Evolutionary conservation across 768 basidiomycete species (phyloP).

Genomic region (Butyriboletus loyo): DNA sequence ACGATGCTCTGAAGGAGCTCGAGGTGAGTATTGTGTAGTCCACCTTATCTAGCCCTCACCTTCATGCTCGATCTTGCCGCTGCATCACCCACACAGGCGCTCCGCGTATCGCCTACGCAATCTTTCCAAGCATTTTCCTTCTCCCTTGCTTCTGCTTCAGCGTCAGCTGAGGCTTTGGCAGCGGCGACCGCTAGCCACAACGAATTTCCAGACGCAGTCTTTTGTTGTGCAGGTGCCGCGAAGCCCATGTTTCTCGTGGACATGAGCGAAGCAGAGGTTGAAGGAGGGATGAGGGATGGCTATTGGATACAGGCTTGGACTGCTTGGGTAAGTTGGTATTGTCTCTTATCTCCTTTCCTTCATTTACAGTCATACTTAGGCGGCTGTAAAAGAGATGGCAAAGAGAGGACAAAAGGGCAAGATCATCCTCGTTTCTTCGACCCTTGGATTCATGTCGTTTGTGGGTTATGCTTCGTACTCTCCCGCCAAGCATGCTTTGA

Average conservation of each 20-base stretch:
- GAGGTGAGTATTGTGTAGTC: constrained; percentile 48
- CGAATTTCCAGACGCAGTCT: constrained; percentile 68
- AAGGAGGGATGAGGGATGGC: constrained; percentile 35
- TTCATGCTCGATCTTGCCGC: not conserved
- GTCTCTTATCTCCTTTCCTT: not conserved
- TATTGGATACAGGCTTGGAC: constrained; percentile 48
- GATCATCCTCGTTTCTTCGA: constrained; percentile 73
- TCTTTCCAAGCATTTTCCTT: constrained; percentile 64
- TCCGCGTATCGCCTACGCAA: constrained; percentile 55
- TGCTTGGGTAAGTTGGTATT: constrained; percentile 34
- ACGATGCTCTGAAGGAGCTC: constrained; percentile 55
- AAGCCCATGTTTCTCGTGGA: constrained; percentile 77
- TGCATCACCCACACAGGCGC: constrained; percentile 36
- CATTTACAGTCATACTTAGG: constrained; percentile 37
- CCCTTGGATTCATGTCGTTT: constrained; percentile 71
- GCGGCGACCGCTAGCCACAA: constrained; percentile 56
- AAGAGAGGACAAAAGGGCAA: constrained; percentile 57
- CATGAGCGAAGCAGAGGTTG: constrained; percentile 55
- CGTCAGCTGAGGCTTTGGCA: constrained; percentile 60
- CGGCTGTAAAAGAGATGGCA: constrained; percentile 64
- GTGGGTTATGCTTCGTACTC: constrained; percentile 79
- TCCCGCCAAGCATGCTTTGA: constrained; percentile 80
- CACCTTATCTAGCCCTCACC: not conserved
- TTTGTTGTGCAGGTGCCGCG: constrained; percentile 74
- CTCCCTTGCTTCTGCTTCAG: constrained; percentile 50